Evolutionary conservation across 352 stramenopile genomes (phyloP), one percentile per base, ranked within the genome.

Genomic region (Phytophthora macrochlamydospora): DNA sequence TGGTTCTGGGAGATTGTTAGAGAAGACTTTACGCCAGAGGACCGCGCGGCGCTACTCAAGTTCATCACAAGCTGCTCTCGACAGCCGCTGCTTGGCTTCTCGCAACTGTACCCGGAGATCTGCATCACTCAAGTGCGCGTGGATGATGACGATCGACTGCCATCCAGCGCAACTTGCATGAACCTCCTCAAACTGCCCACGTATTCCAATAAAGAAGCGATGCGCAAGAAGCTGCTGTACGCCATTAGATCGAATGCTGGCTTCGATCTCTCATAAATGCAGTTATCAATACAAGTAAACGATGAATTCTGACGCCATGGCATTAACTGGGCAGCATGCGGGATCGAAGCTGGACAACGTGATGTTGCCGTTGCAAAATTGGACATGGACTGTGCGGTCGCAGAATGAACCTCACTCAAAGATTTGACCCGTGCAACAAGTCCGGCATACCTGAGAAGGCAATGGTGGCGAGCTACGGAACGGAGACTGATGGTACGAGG

Each of bases 151-250:
- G 80, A 90, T 42, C 80, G 86, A 0, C 60, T 94, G 46, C 86
- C 83, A 13, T 92, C 86, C 14, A 94, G 86, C 57, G 83, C 89
- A 8, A 99, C 97, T 51, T 99, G 97, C 80, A 99, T 99, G 85
- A 99, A 99, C 72, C 82, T 96, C 33, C 80, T 99, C 31, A 99
- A 99, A 76, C 84, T 99, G 31, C 97, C 97, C 28, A 97, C 94
- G 18, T 99, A 99, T 72, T 98, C 92, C 32, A 97, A 78, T 68
- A 94, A 98, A 62, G 93, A 95, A 35, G 86, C 98, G 45, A 88
- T 99, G 77, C 84, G 84, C 51, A 76, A 92, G 49, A 99, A 99
- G 72, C 79, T 99, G 7, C 54, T 98, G 9, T 98, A 98, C 70
- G 91, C 98, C 12, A 99, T 99, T 67, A 88, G 92, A 69, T 85